Evolutionary conservation across 1,284 basidiomycete species (phyloP).

Genomic region (Peniophora sp.): DNA sequence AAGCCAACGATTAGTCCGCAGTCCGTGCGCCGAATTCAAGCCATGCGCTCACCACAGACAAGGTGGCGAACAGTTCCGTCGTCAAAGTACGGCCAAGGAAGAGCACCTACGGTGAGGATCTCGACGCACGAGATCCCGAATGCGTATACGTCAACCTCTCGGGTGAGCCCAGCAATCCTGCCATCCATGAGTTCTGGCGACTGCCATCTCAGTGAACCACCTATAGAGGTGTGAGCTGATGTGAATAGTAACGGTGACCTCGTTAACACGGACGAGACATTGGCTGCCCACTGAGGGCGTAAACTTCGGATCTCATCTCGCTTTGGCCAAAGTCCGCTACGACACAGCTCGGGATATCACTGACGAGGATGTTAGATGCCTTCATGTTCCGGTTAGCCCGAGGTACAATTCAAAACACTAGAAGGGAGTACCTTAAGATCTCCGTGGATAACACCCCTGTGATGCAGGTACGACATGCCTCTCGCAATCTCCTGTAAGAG

Average conservation of each 20-base stretch:
- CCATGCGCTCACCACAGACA: slow-evolving; percentile 42
- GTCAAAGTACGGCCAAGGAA: slow-evolving; percentile 54
- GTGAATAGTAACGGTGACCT: slow-evolving; percentile 1
- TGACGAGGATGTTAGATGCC: slow-evolving; percentile 69
- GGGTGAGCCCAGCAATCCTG: slow-evolving; percentile 35
- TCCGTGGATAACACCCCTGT: slow-evolving; percentile 57
- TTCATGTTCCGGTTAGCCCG: slow-evolving; percentile 19
- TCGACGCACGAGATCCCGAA: slow-evolving; percentile 69
- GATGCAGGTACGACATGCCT: slow-evolving; percentile 73
- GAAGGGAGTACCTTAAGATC: slow-evolving; percentile 51
- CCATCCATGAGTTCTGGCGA: slow-evolving; percentile 65
- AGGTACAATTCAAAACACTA: not conserved
- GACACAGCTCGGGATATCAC: slow-evolving; percentile 55
- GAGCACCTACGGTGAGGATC: slow-evolving; percentile 52
- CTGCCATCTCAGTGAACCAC: slow-evolving; percentile 63
- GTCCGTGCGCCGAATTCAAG: not conserved
- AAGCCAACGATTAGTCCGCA: not conserved
- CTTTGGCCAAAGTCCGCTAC: slow-evolving; percentile 77
- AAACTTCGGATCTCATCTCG: slow-evolving; percentile 67
- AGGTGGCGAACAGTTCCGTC: slow-evolving; percentile 52
- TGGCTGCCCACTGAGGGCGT: slow-evolving; percentile 45
- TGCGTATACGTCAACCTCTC: slow-evolving; percentile 62
- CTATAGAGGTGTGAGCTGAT: slow-evolving; percentile 19
- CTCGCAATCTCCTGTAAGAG: slow-evolving; percentile 65
- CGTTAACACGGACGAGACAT: slow-evolving; percentile 42